Conservation (phyloP, 2,329 filamentous ascomycete species). For the Metarhizium album region DNA sequence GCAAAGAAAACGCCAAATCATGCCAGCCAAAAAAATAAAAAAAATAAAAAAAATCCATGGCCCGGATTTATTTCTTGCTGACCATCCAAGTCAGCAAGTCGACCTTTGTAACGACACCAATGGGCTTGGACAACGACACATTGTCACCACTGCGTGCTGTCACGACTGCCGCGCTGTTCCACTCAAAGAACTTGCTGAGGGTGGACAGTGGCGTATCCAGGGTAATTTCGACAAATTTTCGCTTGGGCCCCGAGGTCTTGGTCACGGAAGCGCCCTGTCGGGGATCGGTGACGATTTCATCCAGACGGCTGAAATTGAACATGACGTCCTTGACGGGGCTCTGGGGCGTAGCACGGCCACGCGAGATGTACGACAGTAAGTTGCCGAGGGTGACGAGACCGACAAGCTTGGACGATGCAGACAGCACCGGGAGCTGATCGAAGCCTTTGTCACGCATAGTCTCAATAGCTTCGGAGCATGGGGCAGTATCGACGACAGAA, state of each 20-base stretch:
- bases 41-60: neutral
- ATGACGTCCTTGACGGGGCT: conserved; percentile 79
- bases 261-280: conserved; percentile 44
- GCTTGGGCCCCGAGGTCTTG: conserved; percentile 32
- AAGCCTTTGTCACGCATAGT: conserved; percentile 98
- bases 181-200: conserved; percentile 90
- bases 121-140: conserved; percentile 57
- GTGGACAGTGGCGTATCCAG: conserved; percentile 74
- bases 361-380: conserved; percentile 79
- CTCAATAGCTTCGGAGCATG: conserved; percentile 83
- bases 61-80: conserved; percentile 35
- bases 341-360: conserved; percentile 63
- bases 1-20: conserved; percentile 1
- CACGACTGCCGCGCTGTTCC: conserved; percentile 93
- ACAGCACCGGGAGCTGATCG: conserved; percentile 88
- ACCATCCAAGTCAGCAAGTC: conserved; percentile 91
- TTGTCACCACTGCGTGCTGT: conserved; percentile 59
- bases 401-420: conserved; percentile 60
- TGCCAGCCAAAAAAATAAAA: neutral
- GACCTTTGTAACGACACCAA: conserved; percentile 92
- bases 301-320: conserved; percentile 86
- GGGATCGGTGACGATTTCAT: conserved; percentile 85
- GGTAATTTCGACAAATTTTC: conserved; percentile 89
- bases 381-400: conserved; percentile 93
- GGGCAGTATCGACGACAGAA: conserved; percentile 59